Evolutionary conservation across 768 basidiomycete species (phyloP).

Genomic region (Xerocomus brunneocitrinus): DNA sequence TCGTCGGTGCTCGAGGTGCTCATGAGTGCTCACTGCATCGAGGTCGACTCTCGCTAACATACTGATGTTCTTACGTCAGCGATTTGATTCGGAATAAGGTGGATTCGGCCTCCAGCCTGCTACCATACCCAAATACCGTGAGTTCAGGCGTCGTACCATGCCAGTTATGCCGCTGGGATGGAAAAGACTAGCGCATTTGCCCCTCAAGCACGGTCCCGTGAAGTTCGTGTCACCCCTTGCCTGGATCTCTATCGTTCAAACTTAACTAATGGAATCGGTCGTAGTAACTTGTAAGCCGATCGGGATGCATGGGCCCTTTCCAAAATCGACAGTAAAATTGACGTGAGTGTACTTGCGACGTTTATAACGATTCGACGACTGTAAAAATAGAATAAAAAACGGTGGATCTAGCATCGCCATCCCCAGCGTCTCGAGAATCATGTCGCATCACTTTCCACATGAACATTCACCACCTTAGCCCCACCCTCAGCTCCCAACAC

Average conservation of each 20-base stretch:
- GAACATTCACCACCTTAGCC: constrained; percentile 15
- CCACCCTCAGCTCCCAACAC: constrained; percentile 18
- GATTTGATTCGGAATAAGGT: neutral
- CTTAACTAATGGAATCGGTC: too few species aligned
- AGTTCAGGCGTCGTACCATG: neutral
- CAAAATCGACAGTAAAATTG: too few species aligned
- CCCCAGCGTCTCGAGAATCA: constrained; percentile 2
- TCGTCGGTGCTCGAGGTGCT: constrained; percentile 18
- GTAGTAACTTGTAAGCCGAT: too few species aligned
- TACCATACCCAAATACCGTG: neutral
- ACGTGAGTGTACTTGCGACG: too few species aligned
- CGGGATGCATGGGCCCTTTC: too few species aligned
- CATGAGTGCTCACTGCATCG: constrained; percentile 19
- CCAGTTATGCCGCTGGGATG: neutral
- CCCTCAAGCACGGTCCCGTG: too few species aligned
- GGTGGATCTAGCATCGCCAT: neutral
- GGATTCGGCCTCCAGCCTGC: neutral
- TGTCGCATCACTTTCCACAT: constrained; percentile 7
- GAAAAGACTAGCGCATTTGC: too few species aligned
- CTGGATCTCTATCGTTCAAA: too few species aligned
- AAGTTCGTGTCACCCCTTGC: too few species aligned
- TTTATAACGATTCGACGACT: too few species aligned
- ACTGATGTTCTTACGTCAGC: constrained; percentile 21
- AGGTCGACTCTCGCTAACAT: neutral
- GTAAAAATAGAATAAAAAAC: too few species aligned